These are phyloP conservation scores for Thelonectria discophora DNA, from an alignment of 2,329 filamentous ascomycete species.

Conservation along the genomic window DNA sequence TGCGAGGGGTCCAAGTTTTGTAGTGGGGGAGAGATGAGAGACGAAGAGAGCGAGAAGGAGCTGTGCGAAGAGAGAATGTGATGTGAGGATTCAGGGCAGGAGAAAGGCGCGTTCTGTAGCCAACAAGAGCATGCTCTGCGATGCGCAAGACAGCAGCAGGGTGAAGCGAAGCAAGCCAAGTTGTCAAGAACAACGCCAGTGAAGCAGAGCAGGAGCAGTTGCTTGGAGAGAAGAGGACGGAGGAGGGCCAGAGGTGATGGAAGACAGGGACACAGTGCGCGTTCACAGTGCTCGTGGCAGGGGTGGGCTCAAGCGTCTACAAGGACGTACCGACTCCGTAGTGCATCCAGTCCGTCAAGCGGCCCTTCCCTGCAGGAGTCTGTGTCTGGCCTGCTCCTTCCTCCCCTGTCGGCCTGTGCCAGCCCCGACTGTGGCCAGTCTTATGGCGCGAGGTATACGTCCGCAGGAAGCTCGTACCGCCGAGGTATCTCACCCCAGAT, in stretches of 20 bases:
- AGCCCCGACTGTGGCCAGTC: conserved; percentile 21
- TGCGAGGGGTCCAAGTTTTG: conserved; percentile 34
- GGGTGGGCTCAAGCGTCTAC: conserved; percentile 20
- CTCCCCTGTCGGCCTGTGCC: conserved; percentile 24
- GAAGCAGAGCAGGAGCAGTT: conserved; percentile 38
- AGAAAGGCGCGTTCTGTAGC: conserved; percentile 38
- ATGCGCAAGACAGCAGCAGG: conserved; percentile 28
- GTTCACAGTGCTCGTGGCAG: conserved; percentile 16
- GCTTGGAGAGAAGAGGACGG: conserved; percentile 35
- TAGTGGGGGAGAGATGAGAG: conserved; percentile 35
- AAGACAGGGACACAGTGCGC: conserved; percentile 30
- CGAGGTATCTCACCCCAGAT: conserved; percentile 22
- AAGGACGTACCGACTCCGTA: too few species aligned
- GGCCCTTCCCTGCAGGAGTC: conserved; percentile 18
- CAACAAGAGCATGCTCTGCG: conserved; percentile 43
- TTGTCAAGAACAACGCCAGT: conserved; percentile 40
- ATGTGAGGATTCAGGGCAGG: conserved; percentile 34
- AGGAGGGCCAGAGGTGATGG: conserved; percentile 36
- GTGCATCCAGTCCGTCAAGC: neutral
- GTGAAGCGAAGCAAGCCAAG: conserved; percentile 43
- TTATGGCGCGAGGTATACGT: conserved; percentile 23
- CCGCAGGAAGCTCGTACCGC: conserved; percentile 18
- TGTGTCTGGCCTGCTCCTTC: conserved; percentile 21
- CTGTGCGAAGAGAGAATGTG: conserved; percentile 26
- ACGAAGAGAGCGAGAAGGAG: conserved; percentile 12